Conservation (phyloP, 345 rosid genomes). For the Linum trigynum region DNA sequence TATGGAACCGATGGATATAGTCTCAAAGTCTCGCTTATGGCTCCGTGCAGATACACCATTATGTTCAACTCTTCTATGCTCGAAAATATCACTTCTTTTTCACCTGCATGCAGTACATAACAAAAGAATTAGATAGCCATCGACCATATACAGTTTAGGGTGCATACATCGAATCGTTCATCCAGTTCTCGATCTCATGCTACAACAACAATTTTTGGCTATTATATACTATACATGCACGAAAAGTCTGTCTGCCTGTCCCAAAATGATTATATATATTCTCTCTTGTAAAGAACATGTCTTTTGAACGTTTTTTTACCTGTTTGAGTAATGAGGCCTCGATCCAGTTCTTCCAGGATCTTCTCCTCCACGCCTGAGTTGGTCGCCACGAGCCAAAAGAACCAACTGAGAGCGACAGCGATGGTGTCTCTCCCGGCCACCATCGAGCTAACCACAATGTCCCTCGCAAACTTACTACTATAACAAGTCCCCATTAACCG, state of each 20-base stretch:
- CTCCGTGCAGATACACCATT: slow-evolving; percentile 14
- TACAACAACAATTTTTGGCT: no score
- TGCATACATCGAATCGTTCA: no score
- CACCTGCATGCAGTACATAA: not conserved
- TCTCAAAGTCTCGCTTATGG: slow-evolving; percentile 8
- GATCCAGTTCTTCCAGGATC: slow-evolving; percentile 2
- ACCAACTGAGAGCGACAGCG: slow-evolving; percentile 1
- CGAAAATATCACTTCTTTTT: not conserved
- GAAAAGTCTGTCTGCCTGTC: no score
- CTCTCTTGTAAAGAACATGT: no score
- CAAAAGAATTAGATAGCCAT: no score
- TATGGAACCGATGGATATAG: slow-evolving; percentile 15
- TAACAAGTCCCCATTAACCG: not conserved
- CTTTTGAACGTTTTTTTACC: no score
- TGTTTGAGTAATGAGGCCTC: no score
- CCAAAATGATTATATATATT: no score
- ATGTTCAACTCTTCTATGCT: slow-evolving; percentile 2
- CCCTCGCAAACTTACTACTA: slow-evolving; percentile 1
- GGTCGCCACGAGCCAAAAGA: slow-evolving; percentile 8
- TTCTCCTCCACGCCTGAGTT: not conserved
- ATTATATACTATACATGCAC: no score
- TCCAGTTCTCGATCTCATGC: no score
- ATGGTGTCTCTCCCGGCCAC: not conserved
- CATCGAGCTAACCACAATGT: not conserved
- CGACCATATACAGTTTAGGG: no score